Base-by-base conservation (phyloP, 2,329 filamentous ascomycete species). In the Colletotrichum siamense region DNA sequence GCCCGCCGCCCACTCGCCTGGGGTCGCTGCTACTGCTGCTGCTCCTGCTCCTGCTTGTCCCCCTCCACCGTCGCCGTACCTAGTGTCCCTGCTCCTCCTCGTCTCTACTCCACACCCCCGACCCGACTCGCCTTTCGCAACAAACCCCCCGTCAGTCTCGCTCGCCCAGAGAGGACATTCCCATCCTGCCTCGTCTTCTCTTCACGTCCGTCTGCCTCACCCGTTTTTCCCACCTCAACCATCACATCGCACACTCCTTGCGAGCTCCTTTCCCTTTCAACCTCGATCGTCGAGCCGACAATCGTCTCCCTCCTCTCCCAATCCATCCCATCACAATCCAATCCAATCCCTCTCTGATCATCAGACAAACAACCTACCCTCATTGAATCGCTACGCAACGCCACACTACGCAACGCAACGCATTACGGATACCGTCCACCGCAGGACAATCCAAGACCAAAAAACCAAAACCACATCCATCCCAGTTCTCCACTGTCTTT, bases 191-290 rank as follows among this genome's bases (percentile, higher is more conserved):
- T 75, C 64, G 69, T 69, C 75, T 77, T 76, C 76, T 78, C 76
- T 77, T 73, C 76, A 73, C 67, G 59, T 73, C 62, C 69, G 69
- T 77, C 75, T 72, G 63, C 75, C 69, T 73, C 65, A 76, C 69
- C 78, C 77, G 66, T 67, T 76, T 76, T 77, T 74, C 71, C 79
- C 73, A 75, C 70, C 73, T 73, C 70, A 69, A 73, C 70, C 73
- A 76, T 73, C 73, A 76, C 64, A 73, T 76, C 73, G 73, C 75
- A 74, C 73, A 77, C 73, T 73, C 79, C 71, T 78, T 79, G 78
- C 77, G 71, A 75, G 79, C 70, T 75, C 69, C 64, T 73, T 71
- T 62, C 75, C 70, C 76, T 71, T 76, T 65, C 68, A 72, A 73
- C 74, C 77, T 77, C 76, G 62, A 72, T 76, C 75, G 74, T 72